Evolutionary conservation across 305 asterid species (phyloP), one percentile per base, ranked within the genome.

Genomic region (Fraxinus dipetala): DNA sequence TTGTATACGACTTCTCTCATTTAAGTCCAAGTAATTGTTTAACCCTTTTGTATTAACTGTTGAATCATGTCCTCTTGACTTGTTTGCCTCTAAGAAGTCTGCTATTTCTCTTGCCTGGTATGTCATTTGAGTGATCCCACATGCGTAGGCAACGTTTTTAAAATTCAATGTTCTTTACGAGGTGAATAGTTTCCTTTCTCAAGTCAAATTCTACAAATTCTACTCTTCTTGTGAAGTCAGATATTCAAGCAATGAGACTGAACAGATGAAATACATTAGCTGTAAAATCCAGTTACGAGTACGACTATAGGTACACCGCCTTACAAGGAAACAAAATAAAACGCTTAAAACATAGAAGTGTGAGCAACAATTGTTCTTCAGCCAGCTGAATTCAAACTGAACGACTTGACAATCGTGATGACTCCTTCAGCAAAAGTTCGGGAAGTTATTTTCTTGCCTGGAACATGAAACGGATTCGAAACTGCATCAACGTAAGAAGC

Each of bases 401-500:
- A 94, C 59, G 98, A 87, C 85, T 93, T 90, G 78, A 96, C 99
- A 4, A 96, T 91, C 31, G 86, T 75, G 83, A 94, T 87, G 67
- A 96, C 97, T 84, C 94, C 91, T 85, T 90, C 95, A 18, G 97
- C 98, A 83, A 93, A 96, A 56, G 78, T 85, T 84, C 80, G 92
- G 79, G 98, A 94, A 22, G 96, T 90, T 78, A 94, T 96, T 90
- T 92, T 94, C 89, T 94, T 94, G 74, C 99, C 99, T 31, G 97
- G 98, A 36, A 94, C 92, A 83, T 96, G 99, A 89, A 96, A 96
- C 72, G 99, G 98, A 70, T 96, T 96, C 34, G 98, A 94, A 70
- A 96, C 99, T 56, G 98, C 99, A 88, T 96, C 98, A 9, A 92
- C 95, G 78, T 96, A 94, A 63, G 97, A 97, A n/a, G 95, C 89